phyloP scores from a whole-genome alignment of 2,329 filamentous ascomycete species.

The Madurella fahalii region DNA sequence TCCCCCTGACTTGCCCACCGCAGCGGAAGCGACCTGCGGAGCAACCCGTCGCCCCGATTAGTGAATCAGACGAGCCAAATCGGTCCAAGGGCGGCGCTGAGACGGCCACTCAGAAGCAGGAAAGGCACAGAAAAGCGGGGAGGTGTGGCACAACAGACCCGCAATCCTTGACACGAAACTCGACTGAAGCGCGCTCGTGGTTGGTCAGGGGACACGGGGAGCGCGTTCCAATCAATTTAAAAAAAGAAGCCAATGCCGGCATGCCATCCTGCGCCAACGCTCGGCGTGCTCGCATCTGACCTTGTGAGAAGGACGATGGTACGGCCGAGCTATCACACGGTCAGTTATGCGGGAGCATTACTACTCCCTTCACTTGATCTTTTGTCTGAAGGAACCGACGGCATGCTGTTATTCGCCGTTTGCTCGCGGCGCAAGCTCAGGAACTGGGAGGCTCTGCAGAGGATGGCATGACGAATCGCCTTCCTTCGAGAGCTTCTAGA shows the following conservation, averaged over 20 bases:
- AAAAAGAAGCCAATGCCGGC: conserved; percentile 26
- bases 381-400: too few species aligned
- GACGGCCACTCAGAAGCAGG: conserved; percentile 8
- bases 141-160: conserved; percentile 14
- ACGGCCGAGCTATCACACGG: background rate
- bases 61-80: conserved; percentile 16
- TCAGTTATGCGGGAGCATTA: background rate
- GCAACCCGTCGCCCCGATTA: conserved; percentile 20
- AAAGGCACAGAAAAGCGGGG: conserved; percentile 8
- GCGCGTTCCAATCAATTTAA: conserved; percentile 29
- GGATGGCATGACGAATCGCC: conserved; percentile 10
- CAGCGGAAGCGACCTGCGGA: conserved; percentile 13
- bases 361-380: conserved; percentile 4
- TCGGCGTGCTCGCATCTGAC: conserved; percentile 9
- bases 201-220: conserved; percentile 26
- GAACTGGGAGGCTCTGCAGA: background rate
- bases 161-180: conserved; percentile 25
- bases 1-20: conserved; percentile 6
- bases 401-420: too few species aligned
- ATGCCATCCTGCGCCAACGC: conserved; percentile 12
- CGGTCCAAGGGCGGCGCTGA: conserved; percentile 1
- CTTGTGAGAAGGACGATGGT: background rate
- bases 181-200: conserved; percentile 21
- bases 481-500: conserved; percentile 15
- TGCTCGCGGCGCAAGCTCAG: conserved; percentile 1